Evolutionary conservation across 2,329 filamentous ascomycete genomes (phyloP).

Genomic region (Zasmidium angulare): DNA sequence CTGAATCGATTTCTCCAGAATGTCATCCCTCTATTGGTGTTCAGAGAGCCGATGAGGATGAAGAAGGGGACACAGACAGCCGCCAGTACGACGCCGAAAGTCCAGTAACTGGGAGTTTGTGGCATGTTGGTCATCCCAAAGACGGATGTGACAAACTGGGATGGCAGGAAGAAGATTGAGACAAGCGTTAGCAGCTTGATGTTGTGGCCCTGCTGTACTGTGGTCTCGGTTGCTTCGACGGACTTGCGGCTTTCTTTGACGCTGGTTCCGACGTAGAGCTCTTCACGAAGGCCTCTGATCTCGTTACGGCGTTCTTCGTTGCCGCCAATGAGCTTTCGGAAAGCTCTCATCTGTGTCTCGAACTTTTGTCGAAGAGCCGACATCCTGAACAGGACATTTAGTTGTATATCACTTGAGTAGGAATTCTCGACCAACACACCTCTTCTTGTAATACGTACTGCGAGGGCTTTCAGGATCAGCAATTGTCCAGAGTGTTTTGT

Average conservation of each 20-base stretch:
- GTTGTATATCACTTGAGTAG: not conserved
- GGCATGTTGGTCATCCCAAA: constrained; percentile 54
- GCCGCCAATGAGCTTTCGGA: constrained; percentile 47
- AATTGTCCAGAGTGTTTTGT: constrained; percentile 58
- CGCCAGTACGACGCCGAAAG: constrained; percentile 43
- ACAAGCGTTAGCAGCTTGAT: constrained; percentile 62
- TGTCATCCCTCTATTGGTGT: constrained; percentile 41
- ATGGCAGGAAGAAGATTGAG: constrained; percentile 60
- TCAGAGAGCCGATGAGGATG: constrained; percentile 46
- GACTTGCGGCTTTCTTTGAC: constrained; percentile 62
- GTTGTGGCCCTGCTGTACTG: constrained; percentile 60
- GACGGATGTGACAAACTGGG: constrained; percentile 62
- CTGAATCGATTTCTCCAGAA: constrained; percentile 32
- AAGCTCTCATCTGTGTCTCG: constrained; percentile 52
- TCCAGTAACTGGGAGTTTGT: constrained; percentile 35
- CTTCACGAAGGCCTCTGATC: constrained; percentile 60
- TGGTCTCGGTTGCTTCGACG: constrained; percentile 55
- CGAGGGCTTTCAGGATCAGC: constrained; percentile 46
- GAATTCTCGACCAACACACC: constrained; percentile 13
- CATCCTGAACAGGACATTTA: constrained; percentile 33
- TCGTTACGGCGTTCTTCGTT: constrained; percentile 51
- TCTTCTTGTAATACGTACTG: constrained; percentile 50
- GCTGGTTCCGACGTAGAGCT: constrained; percentile 63
- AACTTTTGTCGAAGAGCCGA: constrained; percentile 49
- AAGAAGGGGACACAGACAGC: constrained; percentile 49